phyloP scores from a whole-genome alignment of 1,284 basidiomycete genomes.

The Anthracocystis panici-leucophaei region DNA sequence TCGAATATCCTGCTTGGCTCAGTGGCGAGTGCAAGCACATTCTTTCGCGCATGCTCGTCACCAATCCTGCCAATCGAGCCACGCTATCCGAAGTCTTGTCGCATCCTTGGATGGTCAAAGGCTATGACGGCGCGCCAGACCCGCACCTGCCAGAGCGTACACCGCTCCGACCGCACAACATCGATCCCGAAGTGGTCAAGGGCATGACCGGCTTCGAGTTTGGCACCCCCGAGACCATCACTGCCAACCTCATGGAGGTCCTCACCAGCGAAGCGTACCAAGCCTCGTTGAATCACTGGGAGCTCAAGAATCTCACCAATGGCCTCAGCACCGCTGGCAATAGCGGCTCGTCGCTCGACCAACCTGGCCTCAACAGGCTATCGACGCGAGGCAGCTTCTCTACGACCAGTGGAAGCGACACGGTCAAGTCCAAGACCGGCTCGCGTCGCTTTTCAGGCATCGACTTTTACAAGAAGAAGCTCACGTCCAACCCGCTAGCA shows the following conservation, averaged over 20 bases:
- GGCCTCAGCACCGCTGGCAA: constrained; percentile 62
- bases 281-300: constrained; percentile 81
- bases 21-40: constrained; percentile 95
- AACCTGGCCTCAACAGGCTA: constrained; percentile 31
- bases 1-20: constrained; percentile 97
- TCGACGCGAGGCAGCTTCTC: constrained; percentile 36
- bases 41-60: constrained; percentile 94
- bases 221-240: constrained; percentile 86
- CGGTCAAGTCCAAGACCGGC: constrained; percentile 54
- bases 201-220: constrained; percentile 98
- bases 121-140: constrained; percentile 82
- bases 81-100: constrained; percentile 85
- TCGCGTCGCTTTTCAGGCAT: constrained; percentile 84
- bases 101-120: constrained; percentile 95
- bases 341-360: constrained; percentile 58
- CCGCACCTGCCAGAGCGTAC: constrained; percentile 87
- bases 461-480: constrained; percentile 91
- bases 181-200: constrained; percentile 86
- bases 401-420: constrained; percentile 25
- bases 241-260: constrained; percentile 79
- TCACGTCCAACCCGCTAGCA: constrained; percentile 70
- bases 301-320: constrained; percentile 71
- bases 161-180: constrained; percentile 85
- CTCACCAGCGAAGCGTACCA: constrained; percentile 84
- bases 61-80: constrained; percentile 86